Percentiles rank a stretch among this genome's conserved stretches.
phyloP scores from a whole-genome alignment of 2,329 filamentous ascomycete species.

The Graphiopsis chlorocephala region DNA sequence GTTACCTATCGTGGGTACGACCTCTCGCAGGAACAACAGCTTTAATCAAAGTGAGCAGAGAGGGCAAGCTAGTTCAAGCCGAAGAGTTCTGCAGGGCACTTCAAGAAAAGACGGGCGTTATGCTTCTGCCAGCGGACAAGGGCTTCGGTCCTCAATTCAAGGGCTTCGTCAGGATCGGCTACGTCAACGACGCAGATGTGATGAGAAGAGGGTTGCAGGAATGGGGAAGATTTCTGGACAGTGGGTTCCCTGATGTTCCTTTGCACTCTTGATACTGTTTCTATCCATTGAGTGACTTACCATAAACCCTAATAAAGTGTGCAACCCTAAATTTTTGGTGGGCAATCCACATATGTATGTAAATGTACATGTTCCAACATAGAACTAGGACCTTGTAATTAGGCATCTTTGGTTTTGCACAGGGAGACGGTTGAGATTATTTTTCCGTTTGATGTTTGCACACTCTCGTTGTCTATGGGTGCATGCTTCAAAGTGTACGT shows the following conservation, averaged over 20 bases:
- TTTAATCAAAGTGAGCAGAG: neutral
- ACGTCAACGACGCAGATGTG: slow-evolving; percentile 67
- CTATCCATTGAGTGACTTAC: neutral
- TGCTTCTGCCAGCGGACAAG: slow-evolving; percentile 69
- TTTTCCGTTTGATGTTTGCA: neutral
- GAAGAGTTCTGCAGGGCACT: neutral
- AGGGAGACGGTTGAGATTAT: neutral
- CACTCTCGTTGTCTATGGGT: neutral
- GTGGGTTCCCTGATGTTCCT: slow-evolving; percentile 52
- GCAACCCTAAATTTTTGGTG: neutral
- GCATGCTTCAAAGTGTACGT: too few species aligned
- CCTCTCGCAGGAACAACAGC: neutral
- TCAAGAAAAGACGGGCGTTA: slow-evolving; percentile 59
- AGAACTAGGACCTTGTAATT: neutral
- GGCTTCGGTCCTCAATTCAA: slow-evolving; percentile 73
- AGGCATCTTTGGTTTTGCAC: too few species aligned
- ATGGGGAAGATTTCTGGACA: slow-evolving; percentile 53
- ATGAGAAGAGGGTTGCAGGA: slow-evolving; percentile 62
- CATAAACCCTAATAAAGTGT: neutral
- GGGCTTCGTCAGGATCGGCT: slow-evolving; percentile 76
- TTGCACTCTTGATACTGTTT: slow-evolving; percentile 19
- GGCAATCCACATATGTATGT: too few species aligned
- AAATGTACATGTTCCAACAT: neutral
- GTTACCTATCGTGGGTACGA: neutral
- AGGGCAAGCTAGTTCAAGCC: neutral